A percentile compares a stretch with the other conserved stretches of the same genome.
phyloP scores from a whole-genome alignment of 139 green algal species.

The Chlorella sp. region DNA sequence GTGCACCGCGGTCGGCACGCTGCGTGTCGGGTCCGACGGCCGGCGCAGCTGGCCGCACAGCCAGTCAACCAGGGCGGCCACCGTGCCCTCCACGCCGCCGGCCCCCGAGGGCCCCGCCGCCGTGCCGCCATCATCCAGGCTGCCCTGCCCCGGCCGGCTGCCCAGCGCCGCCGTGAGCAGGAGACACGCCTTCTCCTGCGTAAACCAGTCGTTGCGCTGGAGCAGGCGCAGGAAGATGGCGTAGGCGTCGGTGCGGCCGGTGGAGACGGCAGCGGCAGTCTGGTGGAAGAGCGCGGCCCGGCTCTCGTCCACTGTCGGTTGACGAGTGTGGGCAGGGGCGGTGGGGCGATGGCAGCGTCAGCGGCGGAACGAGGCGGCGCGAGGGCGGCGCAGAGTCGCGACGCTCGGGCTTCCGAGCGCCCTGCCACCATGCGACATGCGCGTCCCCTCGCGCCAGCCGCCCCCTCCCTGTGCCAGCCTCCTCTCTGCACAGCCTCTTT shows the following conservation, averaged over 20 bases:
- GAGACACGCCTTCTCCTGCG: slow-evolving; percentile 80
- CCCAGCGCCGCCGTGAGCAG: slow-evolving; percentile 74
- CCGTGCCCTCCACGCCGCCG: background rate
- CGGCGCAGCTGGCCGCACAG: slow-evolving; percentile 81
- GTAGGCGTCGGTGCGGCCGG: slow-evolving; percentile 59
- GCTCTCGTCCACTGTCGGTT: slow-evolving; percentile 43
- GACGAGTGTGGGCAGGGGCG: background rate
- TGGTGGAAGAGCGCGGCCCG: slow-evolving; percentile 68
- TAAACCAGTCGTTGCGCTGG: slow-evolving; percentile 89
- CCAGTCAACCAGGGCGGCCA: slow-evolving; percentile 85
- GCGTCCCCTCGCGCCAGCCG: too few species aligned
- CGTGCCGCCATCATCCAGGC: background rate
- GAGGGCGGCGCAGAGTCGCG: too few species aligned
- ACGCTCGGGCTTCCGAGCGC: too few species aligned
- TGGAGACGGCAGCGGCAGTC: background rate
- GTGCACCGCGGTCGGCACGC: slow-evolving; percentile 55
- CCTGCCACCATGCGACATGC: too few species aligned
- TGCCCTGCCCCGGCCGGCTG: slow-evolving; percentile 45
- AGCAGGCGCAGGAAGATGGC: slow-evolving; percentile 80
- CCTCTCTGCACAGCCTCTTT: too few species aligned
- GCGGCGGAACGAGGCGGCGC: too few species aligned
- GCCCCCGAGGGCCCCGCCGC: background rate
- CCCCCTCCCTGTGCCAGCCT: too few species aligned
- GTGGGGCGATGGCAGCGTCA: too few species aligned
- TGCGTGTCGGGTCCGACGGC: slow-evolving; percentile 65